Percentiles rank a stretch among this genome's conserved stretches.
Conservation (phyloP, 2,329 filamentous ascomycete species). For the Colletotrichum brevisporum region DNA sequence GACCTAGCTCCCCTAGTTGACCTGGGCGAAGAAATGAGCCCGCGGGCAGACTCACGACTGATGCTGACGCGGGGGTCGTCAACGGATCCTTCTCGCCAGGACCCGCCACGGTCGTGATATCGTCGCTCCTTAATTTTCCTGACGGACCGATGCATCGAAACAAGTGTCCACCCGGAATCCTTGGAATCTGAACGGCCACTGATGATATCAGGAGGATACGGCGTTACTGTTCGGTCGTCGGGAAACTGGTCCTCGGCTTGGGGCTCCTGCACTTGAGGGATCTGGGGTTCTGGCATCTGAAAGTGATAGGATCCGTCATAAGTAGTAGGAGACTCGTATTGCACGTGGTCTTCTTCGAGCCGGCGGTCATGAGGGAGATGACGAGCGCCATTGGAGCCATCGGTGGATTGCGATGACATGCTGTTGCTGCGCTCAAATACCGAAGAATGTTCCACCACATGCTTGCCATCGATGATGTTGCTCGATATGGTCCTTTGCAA, state of each 20-base stretch:
- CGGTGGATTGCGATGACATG: constrained; percentile 61
- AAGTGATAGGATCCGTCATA: constrained; percentile 55
- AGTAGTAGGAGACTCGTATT: constrained; percentile 49
- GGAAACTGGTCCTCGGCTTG: constrained; percentile 31
- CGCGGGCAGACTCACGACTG: constrained; percentile 56
- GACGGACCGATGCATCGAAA: constrained; percentile 57
- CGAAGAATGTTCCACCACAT: constrained; percentile 54
- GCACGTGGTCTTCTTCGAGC: constrained; percentile 46
- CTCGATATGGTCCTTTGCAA: constrained; percentile 58
- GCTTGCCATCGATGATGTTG: constrained; percentile 53
- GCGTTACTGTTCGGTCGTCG: constrained; percentile 49
- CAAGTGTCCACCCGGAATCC: constrained; percentile 47
- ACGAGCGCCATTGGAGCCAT: constrained; percentile 48
- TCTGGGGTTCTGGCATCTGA: constrained; percentile 51
- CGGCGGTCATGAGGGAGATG: constrained; percentile 45
- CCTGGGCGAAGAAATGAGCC: constrained; percentile 49
- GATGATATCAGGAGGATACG: constrained; percentile 32
- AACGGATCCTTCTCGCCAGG: constrained; percentile 58
- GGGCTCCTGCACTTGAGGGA: constrained; percentile 35
- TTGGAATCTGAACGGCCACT: background rate
- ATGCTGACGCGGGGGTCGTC: constrained; percentile 59
- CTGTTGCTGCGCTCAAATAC: constrained; percentile 67
- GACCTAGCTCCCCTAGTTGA: constrained; percentile 40
- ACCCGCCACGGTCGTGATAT: constrained; percentile 60
- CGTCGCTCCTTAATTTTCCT: constrained; percentile 54